These are phyloP conservation scores for Suhomyces bolitotheri DNA, from an alignment of 1,139 yeast genomes.

Conservation along the genomic window DNA sequence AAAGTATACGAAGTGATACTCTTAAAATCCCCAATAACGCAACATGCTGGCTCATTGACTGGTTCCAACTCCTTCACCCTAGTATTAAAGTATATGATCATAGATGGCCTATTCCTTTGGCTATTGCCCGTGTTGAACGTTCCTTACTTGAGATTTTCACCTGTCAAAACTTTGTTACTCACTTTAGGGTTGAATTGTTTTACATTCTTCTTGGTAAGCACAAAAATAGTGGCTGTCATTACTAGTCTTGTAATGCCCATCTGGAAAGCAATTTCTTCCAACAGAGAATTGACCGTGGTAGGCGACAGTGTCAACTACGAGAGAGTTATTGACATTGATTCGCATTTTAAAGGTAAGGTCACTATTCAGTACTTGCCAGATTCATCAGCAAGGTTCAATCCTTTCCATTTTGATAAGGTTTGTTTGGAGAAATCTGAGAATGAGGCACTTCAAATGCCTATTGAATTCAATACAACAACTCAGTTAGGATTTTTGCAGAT, in stretches of 20 bases:
- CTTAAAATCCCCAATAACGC: conserved; percentile 36
- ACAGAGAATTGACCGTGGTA: conserved; percentile 66
- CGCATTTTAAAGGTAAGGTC: conserved; percentile 82
- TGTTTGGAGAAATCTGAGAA: conserved; percentile 51
- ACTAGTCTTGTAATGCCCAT: conserved; percentile 37
- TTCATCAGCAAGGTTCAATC: conserved; percentile 82
- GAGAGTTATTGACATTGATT: conserved; percentile 57
- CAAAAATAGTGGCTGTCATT: conserved; percentile 37
- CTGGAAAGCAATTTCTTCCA: conserved; percentile 48
- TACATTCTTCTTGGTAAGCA: conserved; percentile 47
- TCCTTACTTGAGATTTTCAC: conserved; percentile 65
- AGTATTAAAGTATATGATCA: conserved; percentile 64
- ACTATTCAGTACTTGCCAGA: conserved; percentile 90
- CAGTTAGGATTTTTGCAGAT: conserved; percentile 70
- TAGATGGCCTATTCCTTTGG: conserved; percentile 74
- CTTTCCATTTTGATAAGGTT: conserved; percentile 56
- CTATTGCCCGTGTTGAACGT: conserved; percentile 70
- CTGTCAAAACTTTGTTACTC: conserved; percentile 51
- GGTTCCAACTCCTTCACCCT: conserved; percentile 54
- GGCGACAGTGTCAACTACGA: conserved; percentile 53
- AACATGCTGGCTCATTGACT: conserved; percentile 18
- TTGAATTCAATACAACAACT: conserved; percentile 78
- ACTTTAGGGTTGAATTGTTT: conserved; percentile 35
- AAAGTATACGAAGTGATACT: conserved; percentile 70
- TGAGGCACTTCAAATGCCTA: conserved; percentile 53